Evolutionary conservation across 805 yeast genomes (phyloP), one percentile per base, ranked within the genome.

Genomic region (Geotrichum ghanense): DNA sequence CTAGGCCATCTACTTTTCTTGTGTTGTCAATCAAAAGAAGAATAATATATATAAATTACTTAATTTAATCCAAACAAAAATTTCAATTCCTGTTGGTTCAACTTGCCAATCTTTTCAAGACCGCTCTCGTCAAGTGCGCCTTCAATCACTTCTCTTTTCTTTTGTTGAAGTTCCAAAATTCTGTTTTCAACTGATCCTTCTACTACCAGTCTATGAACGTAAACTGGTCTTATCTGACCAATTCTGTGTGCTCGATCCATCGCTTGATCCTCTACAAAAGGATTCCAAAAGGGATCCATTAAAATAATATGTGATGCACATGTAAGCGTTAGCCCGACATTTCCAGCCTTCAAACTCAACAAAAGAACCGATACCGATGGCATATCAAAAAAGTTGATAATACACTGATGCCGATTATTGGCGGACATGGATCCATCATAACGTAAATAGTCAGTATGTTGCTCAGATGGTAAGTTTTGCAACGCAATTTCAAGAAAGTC

Each of bases 251-350:
- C 95, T 53, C 98, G 76, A 60, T 88, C 98, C 74, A 85, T 86
- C 0, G 98, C 98, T 66, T 92, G 98, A 42, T 86, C 95, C 64
- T 92, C 97, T 6, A 90, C 95, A 62, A 74, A 92, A 1, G 97
- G 97, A 59, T 92, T 92, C 98, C 98, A 92, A 62, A 88, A 92
- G 16, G 97, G 97, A 62, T 92, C 98, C 69, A 86, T 73, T 9
- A 92, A 75, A 42, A 92, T 78, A 9, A 89, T 95, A 62, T 87
- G 96, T 31, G 87, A 82, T 1, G 98, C 98, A 67, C 94, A 84
- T 0, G 97, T 92, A 54, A 92, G 71, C 0, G 97, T 92, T 50
- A 92, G 71, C 1, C 98, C 98, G 10, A 89, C 94, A 60, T 89
- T 89, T 55, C 98, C 97, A 1, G 97, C 96, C 57, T 83, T 83